Evolutionary conservation across 2,329 filamentous ascomycete species (phyloP).

Genomic region (Trichoderma simmonsii): DNA sequence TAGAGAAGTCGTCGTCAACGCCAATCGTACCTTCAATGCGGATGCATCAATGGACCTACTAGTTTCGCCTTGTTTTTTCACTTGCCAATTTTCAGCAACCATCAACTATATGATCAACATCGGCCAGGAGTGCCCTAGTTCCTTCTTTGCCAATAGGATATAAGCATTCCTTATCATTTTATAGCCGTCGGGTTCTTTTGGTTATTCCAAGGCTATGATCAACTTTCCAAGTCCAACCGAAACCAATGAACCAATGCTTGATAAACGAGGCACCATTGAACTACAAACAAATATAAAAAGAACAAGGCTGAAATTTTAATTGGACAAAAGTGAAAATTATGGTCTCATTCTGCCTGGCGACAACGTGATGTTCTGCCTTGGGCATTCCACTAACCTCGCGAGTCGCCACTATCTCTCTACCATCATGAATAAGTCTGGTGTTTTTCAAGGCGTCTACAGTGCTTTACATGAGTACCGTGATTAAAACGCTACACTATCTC

Average conservation of each 20-base stretch:
- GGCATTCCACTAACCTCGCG: too few species aligned
- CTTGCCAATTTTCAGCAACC: not conserved
- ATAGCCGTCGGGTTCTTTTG: not conserved
- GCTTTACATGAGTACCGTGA: too few species aligned
- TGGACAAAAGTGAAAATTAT: too few species aligned
- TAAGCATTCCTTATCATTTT: not conserved
- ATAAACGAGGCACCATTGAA: not conserved
- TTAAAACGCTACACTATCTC: too few species aligned
- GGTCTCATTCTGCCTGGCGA: not conserved
- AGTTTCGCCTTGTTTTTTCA: too few species aligned
- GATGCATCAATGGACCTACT: too few species aligned
- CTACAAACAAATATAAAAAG: not conserved
- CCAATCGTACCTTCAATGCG: too few species aligned
- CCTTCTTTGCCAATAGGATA: not conserved
- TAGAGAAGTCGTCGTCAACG: too few species aligned
- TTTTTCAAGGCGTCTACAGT: too few species aligned
- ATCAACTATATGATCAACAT: not conserved
- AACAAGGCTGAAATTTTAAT: not conserved
- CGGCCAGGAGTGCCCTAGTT: accelerated
- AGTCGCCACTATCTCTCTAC: too few species aligned
- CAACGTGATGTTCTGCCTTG: not conserved
- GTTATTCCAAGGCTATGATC: not conserved
- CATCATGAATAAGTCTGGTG: too few species aligned
- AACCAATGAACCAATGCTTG: not conserved
- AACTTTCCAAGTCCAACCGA: not conserved